Base-by-base conservation (phyloP, 495 filamentous ascomycete genomes). In the Schizothecium vesticola region DNA sequence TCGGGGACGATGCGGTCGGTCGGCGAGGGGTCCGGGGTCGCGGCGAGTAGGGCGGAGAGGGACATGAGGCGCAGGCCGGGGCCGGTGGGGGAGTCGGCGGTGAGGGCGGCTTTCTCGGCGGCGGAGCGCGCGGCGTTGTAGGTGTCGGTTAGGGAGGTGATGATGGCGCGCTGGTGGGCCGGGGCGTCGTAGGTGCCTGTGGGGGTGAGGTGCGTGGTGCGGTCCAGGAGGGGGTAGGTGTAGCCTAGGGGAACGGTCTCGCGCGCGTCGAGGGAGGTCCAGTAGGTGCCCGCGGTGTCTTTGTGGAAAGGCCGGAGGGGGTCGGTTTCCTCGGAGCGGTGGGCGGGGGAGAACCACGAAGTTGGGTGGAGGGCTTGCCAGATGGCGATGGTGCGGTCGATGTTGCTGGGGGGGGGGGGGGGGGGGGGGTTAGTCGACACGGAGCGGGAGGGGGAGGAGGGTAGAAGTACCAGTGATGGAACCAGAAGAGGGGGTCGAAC, bases 361-460 rank as follows among this genome's bases (percentile, higher is more conserved):
- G 9, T 22, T 19, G 56, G 19, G 60, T 36, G 25, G 1, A 63
- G 11, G 11, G 16, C 60, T 28, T 63, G 26, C 60, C 60, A 63
- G 60, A 63, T 63, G 60, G 60, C 60, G 28, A 63, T 36, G 26
- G 29, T 63, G 28, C 60, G 60, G 29, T 63, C 60, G 12, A 63
- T 36, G 29, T 63, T 63, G 60, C 60, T 63, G 11, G 16, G n/a
- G 2, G 1, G 0, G n/a, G 56, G 22, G 8, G 11, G 16, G n/a
- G 2, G 1, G 0, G n/a, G 56, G 22, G 8, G 1, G 56, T 57
- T 23, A 57, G 56, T 57, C 2, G 10, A 1, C 8, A 2, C 2
- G n/a, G 11, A 19, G 3, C 0, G 22, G 7, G 6, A 21, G 19
- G n/a, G 2, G 7, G 7, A 3, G 7, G 19, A 21, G n/a, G 56